These are phyloP conservation scores for Volvariella volvacea DNA, from an alignment of 1,284 basidiomycete genomes.

Conservation along the genomic window DNA sequence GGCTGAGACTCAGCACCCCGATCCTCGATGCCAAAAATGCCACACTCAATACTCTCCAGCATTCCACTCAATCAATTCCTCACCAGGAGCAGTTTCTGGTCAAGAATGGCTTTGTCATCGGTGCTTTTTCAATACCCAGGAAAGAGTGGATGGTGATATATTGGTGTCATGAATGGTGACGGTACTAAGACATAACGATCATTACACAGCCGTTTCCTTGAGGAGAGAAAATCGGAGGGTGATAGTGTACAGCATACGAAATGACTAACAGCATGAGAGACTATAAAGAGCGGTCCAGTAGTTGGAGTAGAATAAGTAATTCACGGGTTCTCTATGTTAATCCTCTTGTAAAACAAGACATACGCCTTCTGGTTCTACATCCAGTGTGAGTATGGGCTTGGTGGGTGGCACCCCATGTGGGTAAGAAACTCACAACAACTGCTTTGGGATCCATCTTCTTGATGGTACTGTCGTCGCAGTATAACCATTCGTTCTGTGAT, in stretches of 20 bases:
- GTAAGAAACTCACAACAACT: conserved; percentile 68
- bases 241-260: not conserved
- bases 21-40: conserved; percentile 34
- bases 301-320: conserved; percentile 7
- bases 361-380: conserved; percentile 88
- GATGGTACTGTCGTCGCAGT: conserved; percentile 83
- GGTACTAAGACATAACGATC: conserved; percentile 10
- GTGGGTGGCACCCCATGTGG: not conserved
- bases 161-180: conserved; percentile 19
- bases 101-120: conserved; percentile 47
- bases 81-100: conserved; percentile 10
- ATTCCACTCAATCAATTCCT: conserved; percentile 24
- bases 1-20: conserved; percentile 11
- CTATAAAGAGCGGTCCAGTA: no score
- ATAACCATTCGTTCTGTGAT: conserved; percentile 76
- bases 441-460: conserved; percentile 65
- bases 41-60: conserved; percentile 36
- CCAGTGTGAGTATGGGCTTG: conserved; percentile 6
- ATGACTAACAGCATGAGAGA: no score
- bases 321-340: conserved; percentile 32
- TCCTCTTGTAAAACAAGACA: conserved; percentile 81
- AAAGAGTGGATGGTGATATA: conserved; percentile 19
- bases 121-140: conserved; percentile 38
- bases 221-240: not conserved
- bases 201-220: conserved; percentile 10